Conservation (phyloP, 768 basidiomycete species). For the Pisolithus marmoratus region DNA sequence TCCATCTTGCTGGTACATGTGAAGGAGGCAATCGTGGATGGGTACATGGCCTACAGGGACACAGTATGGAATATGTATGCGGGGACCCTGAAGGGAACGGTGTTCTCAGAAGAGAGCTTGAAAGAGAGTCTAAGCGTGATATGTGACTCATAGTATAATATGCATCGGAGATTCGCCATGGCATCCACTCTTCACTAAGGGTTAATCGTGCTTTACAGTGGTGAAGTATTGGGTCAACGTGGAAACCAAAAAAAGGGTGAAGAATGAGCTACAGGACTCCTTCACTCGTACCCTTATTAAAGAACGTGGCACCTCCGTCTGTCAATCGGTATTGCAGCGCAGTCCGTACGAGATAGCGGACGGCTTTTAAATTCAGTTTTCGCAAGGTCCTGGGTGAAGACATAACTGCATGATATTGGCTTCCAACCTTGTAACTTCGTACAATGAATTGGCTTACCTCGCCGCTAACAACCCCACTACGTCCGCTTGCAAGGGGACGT, state of each 20-base stretch:
- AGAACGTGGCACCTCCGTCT: constrained; percentile 61
- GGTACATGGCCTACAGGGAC: constrained; percentile 70
- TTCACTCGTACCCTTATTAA: constrained; percentile 64
- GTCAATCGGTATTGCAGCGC: constrained; percentile 71
- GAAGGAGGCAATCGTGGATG: constrained; percentile 66
- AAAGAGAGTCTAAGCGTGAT: constrained; percentile 35
- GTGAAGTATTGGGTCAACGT: too few species aligned
- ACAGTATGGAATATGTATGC: constrained; percentile 47
- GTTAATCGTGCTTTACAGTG: neutral
- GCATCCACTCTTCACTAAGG: neutral
- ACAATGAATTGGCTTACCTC: constrained; percentile 41
- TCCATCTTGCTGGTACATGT: constrained; percentile 73
- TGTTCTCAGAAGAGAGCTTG: constrained; percentile 33
- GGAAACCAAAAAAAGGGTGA: neutral
- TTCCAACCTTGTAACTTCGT: neutral
- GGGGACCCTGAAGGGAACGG: constrained; percentile 26
- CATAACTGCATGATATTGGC: constrained; percentile 41
- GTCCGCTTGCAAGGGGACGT: constrained; percentile 62
- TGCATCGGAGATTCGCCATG: neutral
- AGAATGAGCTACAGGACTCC: constrained; percentile 45
- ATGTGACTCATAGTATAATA: constrained; percentile 21
- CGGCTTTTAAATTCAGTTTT: constrained; percentile 27
- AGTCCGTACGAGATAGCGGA: constrained; percentile 41
- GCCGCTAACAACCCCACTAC: constrained; percentile 73
- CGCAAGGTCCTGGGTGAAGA: constrained; percentile 51